Evolutionary conservation across 176 grass and related monocot genomes (phyloP).

Genomic region (Metroxylon sagu): DNA sequence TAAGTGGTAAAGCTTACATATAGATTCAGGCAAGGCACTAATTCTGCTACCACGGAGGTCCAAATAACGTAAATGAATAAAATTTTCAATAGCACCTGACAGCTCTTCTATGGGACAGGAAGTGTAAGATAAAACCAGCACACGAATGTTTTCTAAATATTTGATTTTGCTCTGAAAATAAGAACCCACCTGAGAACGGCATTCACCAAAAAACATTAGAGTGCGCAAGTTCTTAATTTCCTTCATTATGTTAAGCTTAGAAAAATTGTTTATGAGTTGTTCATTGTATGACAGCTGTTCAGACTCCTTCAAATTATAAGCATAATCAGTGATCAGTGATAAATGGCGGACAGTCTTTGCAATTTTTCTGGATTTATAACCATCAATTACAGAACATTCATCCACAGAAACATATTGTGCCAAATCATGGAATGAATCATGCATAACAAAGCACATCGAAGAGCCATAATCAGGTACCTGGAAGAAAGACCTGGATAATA

Average conservation of each 20-base stretch:
- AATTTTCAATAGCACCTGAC: constrained; percentile 23
- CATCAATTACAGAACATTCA: constrained; percentile 37
- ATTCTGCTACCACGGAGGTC: constrained; percentile 17
- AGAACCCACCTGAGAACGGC: constrained; percentile 4
- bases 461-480: not conserved
- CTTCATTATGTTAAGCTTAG: constrained; percentile 11
- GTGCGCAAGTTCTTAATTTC: constrained; percentile 27
- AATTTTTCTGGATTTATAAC: constrained; percentile 11
- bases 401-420: constrained; percentile 27
- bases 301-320: no score
- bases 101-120: constrained; percentile 37
- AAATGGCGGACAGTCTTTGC: constrained; percentile 36
- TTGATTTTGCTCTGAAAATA: constrained; percentile 15
- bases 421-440: constrained; percentile 40
- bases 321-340: constrained; percentile 25
- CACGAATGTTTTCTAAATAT: constrained; percentile 34
- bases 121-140: constrained; percentile 24
- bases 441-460: constrained; percentile 21
- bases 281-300: no score
- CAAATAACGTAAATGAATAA: constrained; percentile 51
- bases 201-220: constrained; percentile 23
- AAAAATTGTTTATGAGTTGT: not conserved
- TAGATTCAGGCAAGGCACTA: constrained; percentile 25
- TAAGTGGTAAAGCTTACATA: constrained; percentile 27
- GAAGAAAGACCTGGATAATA: constrained; percentile 47